Base-by-base conservation (phyloP, 2,329 filamentous ascomycete genomes). In the Epichloe hybrida region DNA sequence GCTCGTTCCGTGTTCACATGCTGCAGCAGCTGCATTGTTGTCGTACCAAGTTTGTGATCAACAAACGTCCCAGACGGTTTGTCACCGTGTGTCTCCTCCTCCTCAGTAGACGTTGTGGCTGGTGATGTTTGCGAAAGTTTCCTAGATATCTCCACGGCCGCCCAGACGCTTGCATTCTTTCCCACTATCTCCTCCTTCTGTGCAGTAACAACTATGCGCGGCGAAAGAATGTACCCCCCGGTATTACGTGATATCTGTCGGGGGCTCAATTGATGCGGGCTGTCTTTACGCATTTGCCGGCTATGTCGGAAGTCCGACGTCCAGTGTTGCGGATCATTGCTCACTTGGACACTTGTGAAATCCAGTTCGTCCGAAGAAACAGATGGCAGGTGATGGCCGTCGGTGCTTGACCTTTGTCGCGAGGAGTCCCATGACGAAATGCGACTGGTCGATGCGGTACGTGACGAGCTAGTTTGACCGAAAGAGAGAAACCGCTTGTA, bases 101-200 rank as follows among this genome's bases (percentile, higher is more conserved):
- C 41, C 7, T 36, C 35, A 9, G 46, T 38, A 11, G 38, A 36
- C n/a, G 46, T 40, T 8, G 44, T 42, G 13, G 49, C 51, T 2
- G 57, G 41, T 2, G 54, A 43, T 39, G 54, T 56, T 21, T 56
- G 59, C 46, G 61, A 67, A 5, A 72, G 54, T 44, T 68, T 68
- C 8, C 69, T 67, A 13, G 66, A 71, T 38, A 79, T 56, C 58
- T 78, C 70, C 48, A 79, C 65, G 3, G 73, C 72, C 2, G 65
- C 70, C 75, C 72, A 79, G n/a, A 76, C 54, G 11, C 56, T 62
- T 35, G 61, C 58, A 38, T 60, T 58, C 3, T 61, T 64, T 38
- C 65, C 60, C 5, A 65, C 60, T 1, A 72, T 57, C 1, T 64
- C 58, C 5, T 61, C 62, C 5, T 64, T 58, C 46, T 75, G 72